A percentile compares a stretch with the other conserved stretches of the same genome.
Conservation (phyloP, 768 basidiomycete species). For the Tulasnella sp. region DNA sequence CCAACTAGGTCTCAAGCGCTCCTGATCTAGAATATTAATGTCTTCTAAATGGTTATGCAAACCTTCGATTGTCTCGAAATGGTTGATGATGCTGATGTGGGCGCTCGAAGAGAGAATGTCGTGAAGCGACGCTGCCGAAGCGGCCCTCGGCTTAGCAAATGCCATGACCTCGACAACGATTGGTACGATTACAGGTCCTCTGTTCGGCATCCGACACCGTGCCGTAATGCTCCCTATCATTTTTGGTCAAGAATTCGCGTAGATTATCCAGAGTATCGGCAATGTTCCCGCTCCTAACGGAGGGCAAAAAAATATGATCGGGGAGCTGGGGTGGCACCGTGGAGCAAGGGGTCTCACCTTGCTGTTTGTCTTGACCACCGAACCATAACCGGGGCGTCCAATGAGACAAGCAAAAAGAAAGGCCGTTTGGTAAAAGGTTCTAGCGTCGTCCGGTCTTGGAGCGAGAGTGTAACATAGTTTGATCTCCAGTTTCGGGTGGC, state of each 20-base stretch:
- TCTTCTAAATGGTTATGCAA: slow-evolving; percentile 62
- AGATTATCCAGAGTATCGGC: slow-evolving; percentile 37
- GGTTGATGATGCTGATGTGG: slow-evolving; percentile 60
- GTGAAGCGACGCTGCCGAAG: slow-evolving; percentile 19
- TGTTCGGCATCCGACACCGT: slow-evolving; percentile 16
- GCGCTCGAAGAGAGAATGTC: slow-evolving; percentile 31
- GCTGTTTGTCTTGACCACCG: slow-evolving; percentile 59
- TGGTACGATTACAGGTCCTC: background rate
- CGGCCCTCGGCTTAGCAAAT: background rate
- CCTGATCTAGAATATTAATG: slow-evolving; percentile 63
- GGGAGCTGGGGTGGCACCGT: background rate
- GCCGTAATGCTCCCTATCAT: slow-evolving; percentile 71
- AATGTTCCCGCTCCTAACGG: background rate
- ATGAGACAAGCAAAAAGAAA: slow-evolving; percentile 77
- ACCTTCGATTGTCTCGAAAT: slow-evolving; percentile 51
- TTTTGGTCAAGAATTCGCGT: slow-evolving; percentile 66
- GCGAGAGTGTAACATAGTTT: slow-evolving; percentile 65
- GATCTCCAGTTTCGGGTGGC: slow-evolving; percentile 77
- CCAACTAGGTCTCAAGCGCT: slow-evolving; percentile 84
- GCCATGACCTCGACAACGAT: background rate
- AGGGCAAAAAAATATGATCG: background rate
- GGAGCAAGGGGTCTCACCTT: slow-evolving; percentile 41
- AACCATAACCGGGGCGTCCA: slow-evolving; percentile 75
- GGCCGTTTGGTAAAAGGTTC: slow-evolving; percentile 76
- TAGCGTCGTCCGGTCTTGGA: slow-evolving; percentile 58